Conservation (phyloP, 2,329 filamentous ascomycete genomes). For the Ophiocordyceps unilateralis region DNA sequence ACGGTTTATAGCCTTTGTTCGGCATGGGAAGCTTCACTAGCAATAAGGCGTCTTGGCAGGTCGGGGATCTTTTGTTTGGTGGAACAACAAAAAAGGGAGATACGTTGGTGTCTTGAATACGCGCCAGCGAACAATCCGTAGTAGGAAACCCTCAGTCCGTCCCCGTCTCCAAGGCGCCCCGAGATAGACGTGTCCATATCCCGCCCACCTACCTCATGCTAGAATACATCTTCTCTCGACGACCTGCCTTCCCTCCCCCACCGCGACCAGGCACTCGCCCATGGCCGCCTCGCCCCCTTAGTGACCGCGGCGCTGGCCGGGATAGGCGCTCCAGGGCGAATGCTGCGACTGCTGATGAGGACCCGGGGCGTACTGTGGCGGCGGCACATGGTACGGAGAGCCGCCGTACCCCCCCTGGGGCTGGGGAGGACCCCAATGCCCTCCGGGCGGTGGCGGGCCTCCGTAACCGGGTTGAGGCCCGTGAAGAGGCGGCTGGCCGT, state of each 20-base stretch:
- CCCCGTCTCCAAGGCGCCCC: too few species aligned
- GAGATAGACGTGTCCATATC: too few species aligned
- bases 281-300: slow-evolving; percentile 2
- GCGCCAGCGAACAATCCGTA: too few species aligned
- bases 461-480: slow-evolving; percentile 8
- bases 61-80: too few species aligned
- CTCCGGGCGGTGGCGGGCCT: slow-evolving; percentile 6
- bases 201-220: too few species aligned
- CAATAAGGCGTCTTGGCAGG: neutral
- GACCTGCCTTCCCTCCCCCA: too few species aligned
- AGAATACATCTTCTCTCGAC: too few species aligned
- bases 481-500: slow-evolving; percentile 1
- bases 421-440: slow-evolving; percentile 7
- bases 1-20: too few species aligned
- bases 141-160: too few species aligned
- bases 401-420: slow-evolving; percentile 9
- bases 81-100: too few species aligned
- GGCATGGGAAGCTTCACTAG: neutral
- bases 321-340: slow-evolving; percentile 18
- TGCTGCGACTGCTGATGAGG: slow-evolving; percentile 4
- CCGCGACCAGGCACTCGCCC: too few species aligned
- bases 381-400: slow-evolving; percentile 2
- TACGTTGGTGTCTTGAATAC: too few species aligned
- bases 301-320: slow-evolving; percentile 20
- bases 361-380: neutral